Evolutionary conservation across 352 stramenopile species (phyloP), one percentile per base, ranked within the genome.

Genomic region (Phytophthora idaei): DNA sequence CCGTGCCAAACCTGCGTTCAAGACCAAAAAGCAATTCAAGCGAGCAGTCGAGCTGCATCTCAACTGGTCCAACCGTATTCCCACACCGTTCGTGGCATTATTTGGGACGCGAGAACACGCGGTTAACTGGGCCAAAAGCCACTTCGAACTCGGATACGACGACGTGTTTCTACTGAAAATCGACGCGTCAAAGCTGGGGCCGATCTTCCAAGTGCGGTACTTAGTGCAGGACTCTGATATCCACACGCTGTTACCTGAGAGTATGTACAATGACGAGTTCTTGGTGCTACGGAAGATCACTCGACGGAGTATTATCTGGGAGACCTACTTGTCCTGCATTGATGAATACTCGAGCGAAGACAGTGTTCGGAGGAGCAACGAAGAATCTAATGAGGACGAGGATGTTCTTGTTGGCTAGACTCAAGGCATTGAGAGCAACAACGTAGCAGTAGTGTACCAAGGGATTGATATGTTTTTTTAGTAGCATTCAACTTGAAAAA

Each of bases 21-120:
- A 64, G 25, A 65, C 47, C 31, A 64, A 69, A 25, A n/a, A 65
- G 14, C 37, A 69, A 11, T 69, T 69, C 48, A 69, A 69, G 41
- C 15, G 17, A 5, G 37, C 31, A 7, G 55, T 65, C 9, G 62
- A 65, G 37, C 25, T 47, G 32, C 62, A 69, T 31, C 46, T 69
- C 14, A 65, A 69, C 47, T 65, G 62, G 62, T 49, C 31, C 39
- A 69, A 59, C 55, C 55, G 62, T 5, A 37, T 55, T 17, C 55
- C 47, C 29, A 69, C 62, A 1, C 62, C 62, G 11, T 69, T 69
- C 46, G 31, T 69, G 1, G 56, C 62, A 21, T 28, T 69, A 8
- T 69, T 69, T 28, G 55, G 55, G 3, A 60, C 37, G 17, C 36
- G 39, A 34, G 55, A 53, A 1, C 29, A 55, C 41, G 62, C 62